Evolutionary conservation across 805 yeast genomes (phyloP).

Genomic region (Saccharomyces kudriavzevii): DNA sequence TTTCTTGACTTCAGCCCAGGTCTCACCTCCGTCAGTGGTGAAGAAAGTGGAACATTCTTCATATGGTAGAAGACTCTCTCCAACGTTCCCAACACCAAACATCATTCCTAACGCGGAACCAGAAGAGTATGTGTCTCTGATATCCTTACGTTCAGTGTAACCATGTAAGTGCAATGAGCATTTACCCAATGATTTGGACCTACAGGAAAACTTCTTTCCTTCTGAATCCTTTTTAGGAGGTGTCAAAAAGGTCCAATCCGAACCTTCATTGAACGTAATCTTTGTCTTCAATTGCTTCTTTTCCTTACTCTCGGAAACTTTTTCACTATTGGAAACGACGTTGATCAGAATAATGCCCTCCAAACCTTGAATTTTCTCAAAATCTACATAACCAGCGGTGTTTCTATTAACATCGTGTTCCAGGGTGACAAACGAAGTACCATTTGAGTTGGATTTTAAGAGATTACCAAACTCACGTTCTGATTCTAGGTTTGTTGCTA

Average conservation of each 20-base stretch:
- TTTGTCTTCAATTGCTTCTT: constrained; percentile 56
- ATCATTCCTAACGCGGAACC: constrained; percentile 83
- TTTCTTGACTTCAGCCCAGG: constrained; percentile 73
- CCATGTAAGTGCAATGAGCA: constrained; percentile 87
- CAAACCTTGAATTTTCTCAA: constrained; percentile 69
- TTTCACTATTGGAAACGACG: constrained; percentile 51
- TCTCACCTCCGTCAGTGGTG: constrained; percentile 82
- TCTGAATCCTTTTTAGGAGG: constrained; percentile 65
- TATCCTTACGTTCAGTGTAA: constrained; percentile 76
- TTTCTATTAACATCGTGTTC: constrained; percentile 70
- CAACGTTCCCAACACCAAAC: constrained; percentile 92
- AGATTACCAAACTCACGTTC: constrained; percentile 67
- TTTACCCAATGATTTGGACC: constrained; percentile 39
- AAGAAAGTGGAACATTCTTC: constrained; percentile 62
- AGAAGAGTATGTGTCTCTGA: constrained; percentile 79
- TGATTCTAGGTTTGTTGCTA: constrained; percentile 49
- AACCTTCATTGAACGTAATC: constrained; percentile 87
- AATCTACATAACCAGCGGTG: constrained; percentile 70
- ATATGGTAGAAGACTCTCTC: constrained; percentile 42
- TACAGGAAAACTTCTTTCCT: constrained; percentile 51
- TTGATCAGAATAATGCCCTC: constrained; percentile 82
- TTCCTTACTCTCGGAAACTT: constrained; percentile 31
- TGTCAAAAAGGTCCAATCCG: constrained; percentile 63
- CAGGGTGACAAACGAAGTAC: constrained; percentile 72
- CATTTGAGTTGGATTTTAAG: constrained; percentile 83